Conservation (phyloP, 352 stramenopile genomes). For the Phytophthora pseudosyringae region DNA sequence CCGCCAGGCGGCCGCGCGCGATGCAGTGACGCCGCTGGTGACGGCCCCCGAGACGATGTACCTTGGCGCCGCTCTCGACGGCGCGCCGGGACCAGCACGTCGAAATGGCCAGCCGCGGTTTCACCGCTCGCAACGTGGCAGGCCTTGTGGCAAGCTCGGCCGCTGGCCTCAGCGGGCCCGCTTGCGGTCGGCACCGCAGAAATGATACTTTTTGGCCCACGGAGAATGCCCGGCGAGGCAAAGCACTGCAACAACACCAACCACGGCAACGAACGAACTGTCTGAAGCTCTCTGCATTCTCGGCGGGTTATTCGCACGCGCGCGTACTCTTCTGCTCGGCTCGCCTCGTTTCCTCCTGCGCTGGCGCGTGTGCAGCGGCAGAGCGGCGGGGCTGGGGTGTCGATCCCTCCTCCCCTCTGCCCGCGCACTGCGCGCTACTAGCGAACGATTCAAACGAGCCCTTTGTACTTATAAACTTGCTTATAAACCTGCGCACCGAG, state of each 20-base stretch:
- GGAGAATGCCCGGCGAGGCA: not conserved
- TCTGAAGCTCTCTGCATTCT: constrained; percentile 43
- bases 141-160: constrained; percentile 23
- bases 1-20: constrained; percentile 8
- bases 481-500: constrained; percentile 52
- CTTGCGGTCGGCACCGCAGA: constrained; percentile 16
- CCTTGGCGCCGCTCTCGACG: constrained; percentile 4
- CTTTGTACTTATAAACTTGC: constrained; percentile 59
- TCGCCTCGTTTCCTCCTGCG: constrained; percentile 31
- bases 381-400: constrained; percentile 1
- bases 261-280: constrained; percentile 16
- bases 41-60: not conserved
- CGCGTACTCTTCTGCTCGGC: constrained; percentile 35
- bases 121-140: constrained; percentile 22
- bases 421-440: constrained; percentile 10
- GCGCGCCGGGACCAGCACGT: constrained; percentile 1
- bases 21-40: not conserved
- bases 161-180: constrained; percentile 19
- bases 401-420: constrained; percentile 12
- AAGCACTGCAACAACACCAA: not conserved
- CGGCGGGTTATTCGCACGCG: constrained; percentile 40
- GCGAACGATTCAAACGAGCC: constrained; percentile 41
- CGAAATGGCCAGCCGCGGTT: constrained; percentile 25
- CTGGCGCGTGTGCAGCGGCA: constrained; percentile 9
- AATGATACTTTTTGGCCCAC: constrained; percentile 39